Evolutionary conservation across 1,284 basidiomycete species (phyloP), one percentile per base, ranked within the genome.

Genomic region (Rhodotorula sp.): DNA sequence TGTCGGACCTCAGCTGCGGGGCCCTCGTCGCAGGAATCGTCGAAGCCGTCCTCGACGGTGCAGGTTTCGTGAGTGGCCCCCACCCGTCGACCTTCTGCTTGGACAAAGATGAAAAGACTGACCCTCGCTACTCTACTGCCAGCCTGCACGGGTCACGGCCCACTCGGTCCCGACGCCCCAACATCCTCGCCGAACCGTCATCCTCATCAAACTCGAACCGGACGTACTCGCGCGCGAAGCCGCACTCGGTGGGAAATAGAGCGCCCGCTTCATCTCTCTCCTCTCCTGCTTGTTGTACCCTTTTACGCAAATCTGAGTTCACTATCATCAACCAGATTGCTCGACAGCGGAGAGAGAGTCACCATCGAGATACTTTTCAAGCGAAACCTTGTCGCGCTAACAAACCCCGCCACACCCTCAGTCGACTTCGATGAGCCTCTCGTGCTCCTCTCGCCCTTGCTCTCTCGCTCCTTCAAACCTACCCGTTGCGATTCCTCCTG

Each of bases 21-120:
- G 97, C 96, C 1, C 91, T 97, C 80, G 94, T 94, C 0, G 96
- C 96, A 8, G 96, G 97, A 0, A 90, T 99, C 68, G 94, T 99
- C 6, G 97, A 99, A 83, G 96, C 94, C 12, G 93, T 97, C 5
- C 85, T 99, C 70, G 96, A 99, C 80, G 95, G 94, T 0, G 85
- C 97, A 29, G 92, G 94, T 67, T 94, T 99, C 77, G 95, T 97
- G 80, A 81, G 94, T 89, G 15, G 3, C 34, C 16, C 39, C 23
- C 8, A 21, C 48, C n/a, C 58, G 12, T 3, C 23, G n/a, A 14
- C 39, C 31, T 8, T 16, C 34, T 20, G 43, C 12, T n/a, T n/a
- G 26, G 6, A 6, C 15, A 6, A 12, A 39, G 34, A 6, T 4
- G 18, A 15, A 15, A 7, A 16, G 1, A 5, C 39, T 46, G 3